Base-by-base conservation (phyloP, 805 yeast genomes). In the Suhomyces faveliae region DNA sequence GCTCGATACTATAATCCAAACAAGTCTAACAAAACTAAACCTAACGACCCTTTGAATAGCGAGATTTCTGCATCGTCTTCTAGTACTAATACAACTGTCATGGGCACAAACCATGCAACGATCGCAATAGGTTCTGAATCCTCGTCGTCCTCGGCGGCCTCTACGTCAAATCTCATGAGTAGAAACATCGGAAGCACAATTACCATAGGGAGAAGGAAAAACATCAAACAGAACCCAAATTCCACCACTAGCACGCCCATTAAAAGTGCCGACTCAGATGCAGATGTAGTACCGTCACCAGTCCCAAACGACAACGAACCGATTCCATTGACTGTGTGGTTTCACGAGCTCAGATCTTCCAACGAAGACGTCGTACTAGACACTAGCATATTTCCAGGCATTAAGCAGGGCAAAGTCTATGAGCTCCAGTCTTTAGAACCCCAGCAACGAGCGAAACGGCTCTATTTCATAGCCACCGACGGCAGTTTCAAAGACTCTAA, bases 401-500 rank as follows among this genome's bases (percentile, higher is more conserved):
- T 87, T 1, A 70, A 71, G 46, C 81, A 76, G n/a, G 96, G 96
- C 13, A 88, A 86, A 58, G 66, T 88, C 6, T 91, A 89, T 19
- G 95, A 89, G 62, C 57, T 87, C 39, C 78, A 73, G 52, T 75
- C 83, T 24, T 71, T 77, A 23, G 71, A 67, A 43, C 59, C 61
- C 52, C 63, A 48, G 43, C 7, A 51, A 43, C 49, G 58, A 1
- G 47, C 58, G 4, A 74, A 66, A 53, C 74, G 68, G 47, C 60
- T 77, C 3, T 73, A 69, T 50, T 80, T 81, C 55, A 64, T 71
- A 0, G 74, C 80, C 15, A 70, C 64, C 40, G 65, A 63, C 21
- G 58, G 59, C 9, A 68, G 64, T 23, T 48, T 63, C n/a, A 50
- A 49, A 24, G 48, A 51, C 4, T 12, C 45, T 5, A 33, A 27